Evolutionary conservation across 2,329 filamentous ascomycete species (phyloP), one percentile per base, ranked within the genome.

Genomic region (Pseudopyrenochaeta lycopersici): DNA sequence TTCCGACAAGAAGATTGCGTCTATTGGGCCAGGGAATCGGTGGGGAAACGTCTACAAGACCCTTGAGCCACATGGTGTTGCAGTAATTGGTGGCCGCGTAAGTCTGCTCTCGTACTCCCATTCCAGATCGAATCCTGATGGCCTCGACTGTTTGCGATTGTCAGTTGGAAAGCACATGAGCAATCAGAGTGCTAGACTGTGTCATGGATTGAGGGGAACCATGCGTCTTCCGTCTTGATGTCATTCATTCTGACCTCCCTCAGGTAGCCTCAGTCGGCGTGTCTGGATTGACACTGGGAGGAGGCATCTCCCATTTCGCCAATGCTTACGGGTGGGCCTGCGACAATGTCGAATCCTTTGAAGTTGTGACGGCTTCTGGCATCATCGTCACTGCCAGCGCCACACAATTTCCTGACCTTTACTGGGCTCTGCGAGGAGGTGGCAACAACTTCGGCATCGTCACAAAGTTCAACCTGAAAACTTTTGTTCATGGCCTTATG

Each of bases 341-440:
- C 29, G 64, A 78, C 50, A 73, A 69, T 39, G 68, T 77, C 6
- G 58, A 64, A 1, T 63, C 65, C 11, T 77, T 64, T 43, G 71
- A 78, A 52, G 46, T 68, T 9, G 62, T 68, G 32, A 66, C 56
- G 9, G 62, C 64, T 3, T 64, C 54, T 9, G 64, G 63, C 23
- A 29, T 53, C 20, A 48, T 62, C 17, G 39, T 66, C 20, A 60
- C 42, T 23, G 63, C 47, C 27, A 66, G 53, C 33, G 41, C 48
- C 12, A 50, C 51, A 7, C 31, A 71, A 23, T 75, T 76, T 41
- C 46, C 56, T 1, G 78, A 80, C 42, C 74, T 79, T 14, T 78
- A 73, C 62, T 68, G 63, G 56, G 72, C 71, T 2, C 63, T 77
- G 7, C 68, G 74, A n/a, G 75, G 75, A 7, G 72, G 70, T 15